Percentiles rank a stretch among this genome's conserved stretches.
Conservation (phyloP, 2,329 filamentous ascomycete genomes). For the Ophiostoma montium region DNA sequence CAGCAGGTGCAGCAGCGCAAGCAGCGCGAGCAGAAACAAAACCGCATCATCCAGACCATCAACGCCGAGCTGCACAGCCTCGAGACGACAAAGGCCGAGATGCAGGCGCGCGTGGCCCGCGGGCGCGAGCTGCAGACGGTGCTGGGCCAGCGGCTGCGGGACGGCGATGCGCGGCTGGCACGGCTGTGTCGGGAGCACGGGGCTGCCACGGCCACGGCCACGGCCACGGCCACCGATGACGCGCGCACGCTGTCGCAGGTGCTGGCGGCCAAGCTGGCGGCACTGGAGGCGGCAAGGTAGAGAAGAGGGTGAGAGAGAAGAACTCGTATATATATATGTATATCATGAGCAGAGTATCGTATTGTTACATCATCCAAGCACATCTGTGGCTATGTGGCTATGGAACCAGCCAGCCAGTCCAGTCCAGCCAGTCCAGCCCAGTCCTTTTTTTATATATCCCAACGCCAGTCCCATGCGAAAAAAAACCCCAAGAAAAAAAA, state of each 20-base stretch:
- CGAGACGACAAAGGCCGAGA: neutral
- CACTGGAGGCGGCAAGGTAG: neutral
- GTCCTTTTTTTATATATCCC: neutral
- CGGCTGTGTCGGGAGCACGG: constrained; percentile 4
- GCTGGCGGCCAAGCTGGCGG: neutral
- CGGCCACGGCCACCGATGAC: neutral
- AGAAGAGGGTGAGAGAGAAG: no score
- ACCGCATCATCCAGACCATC: neutral
- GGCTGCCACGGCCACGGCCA: neutral
- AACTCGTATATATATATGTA: neutral
- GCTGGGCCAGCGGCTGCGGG: constrained; percentile 3
- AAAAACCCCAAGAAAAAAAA: neutral
- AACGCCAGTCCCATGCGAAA: constrained; percentile 8
- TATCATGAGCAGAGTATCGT: constrained; percentile 14
- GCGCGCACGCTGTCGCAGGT: neutral
- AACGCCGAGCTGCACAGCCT: constrained; percentile 16
- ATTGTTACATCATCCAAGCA: constrained; percentile 4
- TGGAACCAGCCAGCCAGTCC: neutral
- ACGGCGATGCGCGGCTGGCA: constrained; percentile 6
- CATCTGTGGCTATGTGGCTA: no score
- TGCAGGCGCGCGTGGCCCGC: constrained; percentile 4
- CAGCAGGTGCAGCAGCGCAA: neutral
- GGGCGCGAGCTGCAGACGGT: constrained; percentile 3
- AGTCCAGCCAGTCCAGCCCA: neutral
- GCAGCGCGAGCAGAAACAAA: neutral